Base-by-base conservation (phyloP, 2,329 filamentous ascomycete genomes). In the Fusarium sublunatum region DNA sequence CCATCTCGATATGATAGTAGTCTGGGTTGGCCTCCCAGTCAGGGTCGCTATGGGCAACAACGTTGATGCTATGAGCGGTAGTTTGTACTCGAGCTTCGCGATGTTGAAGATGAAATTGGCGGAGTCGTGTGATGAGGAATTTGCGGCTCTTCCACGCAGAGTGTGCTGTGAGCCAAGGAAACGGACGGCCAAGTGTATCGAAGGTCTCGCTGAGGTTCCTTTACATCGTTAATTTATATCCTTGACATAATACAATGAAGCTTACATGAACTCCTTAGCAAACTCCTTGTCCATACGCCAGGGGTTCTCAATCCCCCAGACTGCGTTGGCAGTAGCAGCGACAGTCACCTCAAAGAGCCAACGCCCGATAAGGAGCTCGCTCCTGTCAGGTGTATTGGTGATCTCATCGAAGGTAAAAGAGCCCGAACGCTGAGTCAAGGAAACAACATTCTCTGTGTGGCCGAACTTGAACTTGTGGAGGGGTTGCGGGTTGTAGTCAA, bases 1-100 rank as follows among this genome's bases (percentile, higher is more conserved):
- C 70, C 61, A 74, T 72, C 48, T 74, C 73, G 19, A 73, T 70
- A 8, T 71, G 67, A 51, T 71, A 74, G 48, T 74, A 74, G 53
- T 74, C 73, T 5, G 58, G 56, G 54, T 74, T 74, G 10, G 47
- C 68, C 29, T 74, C 71, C 73, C 73, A 74, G 43, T 71, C 13
- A 2, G 64, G 58, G 32, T 74, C 72, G 2, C 63, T 67, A 31
- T 73, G 64, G 26, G 70, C 71, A 5, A 74, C 61, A 24, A 73
- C 68, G 12, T 75, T 74, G 64, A 75, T 73, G 13, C 61, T 64
- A 24, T 74, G 73, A 4, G 71, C 73, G 0, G 70, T 65, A 11
- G 70, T 67, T 24, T 46, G 38, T 9, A 70, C 22, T 6, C 70
- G 67, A 6, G 62, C 52, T 6, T 67, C 58, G 5, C 69, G 66